Percentiles rank a stretch among this genome's conserved stretches.
phyloP scores from a whole-genome alignment of 768 basidiomycete genomes.

The Phlegmacium glaucopus region DNA sequence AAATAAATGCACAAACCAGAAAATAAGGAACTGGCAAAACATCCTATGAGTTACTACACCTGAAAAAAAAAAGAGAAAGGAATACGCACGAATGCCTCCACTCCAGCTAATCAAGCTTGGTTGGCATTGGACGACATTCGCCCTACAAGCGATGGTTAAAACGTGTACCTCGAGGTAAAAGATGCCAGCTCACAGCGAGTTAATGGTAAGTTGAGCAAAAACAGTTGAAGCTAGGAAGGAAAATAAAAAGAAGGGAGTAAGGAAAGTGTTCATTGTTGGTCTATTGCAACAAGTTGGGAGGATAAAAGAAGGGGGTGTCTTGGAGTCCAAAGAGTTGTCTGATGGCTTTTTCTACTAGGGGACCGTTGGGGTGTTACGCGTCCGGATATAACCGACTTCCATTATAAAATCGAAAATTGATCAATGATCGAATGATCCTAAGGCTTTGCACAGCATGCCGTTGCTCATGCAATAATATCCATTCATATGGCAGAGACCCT shows the following conservation, averaged over 20 bases:
- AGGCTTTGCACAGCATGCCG: too few species aligned
- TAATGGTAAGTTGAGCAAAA: slow-evolving; percentile 22
- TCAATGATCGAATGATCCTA: too few species aligned
- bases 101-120: slow-evolving; percentile 21
- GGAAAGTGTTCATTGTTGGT: slow-evolving; percentile 22
- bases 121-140: slow-evolving; percentile 21
- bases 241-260: slow-evolving; percentile 13
- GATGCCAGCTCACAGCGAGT: slow-evolving; percentile 19
- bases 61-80: neutral
- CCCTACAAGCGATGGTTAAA: slow-evolving; percentile 10
- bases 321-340: neutral
- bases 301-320: neutral
- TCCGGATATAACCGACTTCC: too few species aligned
- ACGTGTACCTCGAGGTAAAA: neutral
- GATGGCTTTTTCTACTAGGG: too few species aligned
- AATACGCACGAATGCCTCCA: slow-evolving; percentile 21
- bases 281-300: neutral
- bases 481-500: too few species aligned
- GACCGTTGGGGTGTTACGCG: too few species aligned
- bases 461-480: too few species aligned
- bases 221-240: slow-evolving; percentile 16
- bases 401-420: too few species aligned
- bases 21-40: slow-evolving; percentile 20
- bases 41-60: neutral
- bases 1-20: slow-evolving; percentile 20